phyloP scores from a whole-genome alignment of 228 moss, liverwort and hornwort genomes.

The Sphagnum fallax region DNA sequence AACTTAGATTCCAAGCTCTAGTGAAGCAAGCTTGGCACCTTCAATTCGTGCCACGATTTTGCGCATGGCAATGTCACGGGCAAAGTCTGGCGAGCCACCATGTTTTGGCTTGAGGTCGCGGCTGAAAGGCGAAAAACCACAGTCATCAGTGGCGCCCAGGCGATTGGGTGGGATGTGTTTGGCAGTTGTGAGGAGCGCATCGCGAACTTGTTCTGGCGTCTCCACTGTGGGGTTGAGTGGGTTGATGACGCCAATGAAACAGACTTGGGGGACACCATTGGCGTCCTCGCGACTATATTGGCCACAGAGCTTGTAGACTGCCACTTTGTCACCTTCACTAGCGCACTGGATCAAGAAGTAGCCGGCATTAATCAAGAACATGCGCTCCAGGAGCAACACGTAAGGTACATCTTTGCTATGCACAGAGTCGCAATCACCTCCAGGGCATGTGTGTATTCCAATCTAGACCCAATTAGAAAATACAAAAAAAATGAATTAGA shows the following conservation, averaged over 20 bases:
- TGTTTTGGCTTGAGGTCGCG: slow-evolving; percentile 42
- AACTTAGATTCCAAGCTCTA: slow-evolving; percentile 8
- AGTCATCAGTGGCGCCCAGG: slow-evolving; percentile 46
- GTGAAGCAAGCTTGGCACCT: slow-evolving; percentile 26
- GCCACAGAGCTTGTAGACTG: slow-evolving; percentile 33
- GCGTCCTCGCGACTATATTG: slow-evolving; percentile 31
- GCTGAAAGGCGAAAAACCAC: slow-evolving; percentile 60
- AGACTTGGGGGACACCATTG: slow-evolving; percentile 43
- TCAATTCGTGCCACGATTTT: slow-evolving; percentile 30
- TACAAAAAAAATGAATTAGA: too few species aligned
- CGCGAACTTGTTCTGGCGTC: slow-evolving; percentile 34
- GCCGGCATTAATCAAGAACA: slow-evolving; percentile 53
- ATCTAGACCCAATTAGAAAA: slow-evolving; percentile 5
- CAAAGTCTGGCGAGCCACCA: slow-evolving; percentile 32
- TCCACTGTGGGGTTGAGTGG: slow-evolving; percentile 41
- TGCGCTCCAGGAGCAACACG: slow-evolving; percentile 24
- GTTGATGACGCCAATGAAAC: slow-evolving; percentile 46
- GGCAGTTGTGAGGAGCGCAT: slow-evolving; percentile 41
- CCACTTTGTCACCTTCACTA: slow-evolving; percentile 39
- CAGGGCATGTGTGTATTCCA: slow-evolving; percentile 51
- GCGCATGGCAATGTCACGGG: slow-evolving; percentile 33
- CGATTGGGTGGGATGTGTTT: slow-evolving; percentile 37
- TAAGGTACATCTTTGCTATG: slow-evolving; percentile 53
- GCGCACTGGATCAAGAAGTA: slow-evolving; percentile 48
- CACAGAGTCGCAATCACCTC: slow-evolving; percentile 47